Evolutionary conservation across 345 rosid species (phyloP), one percentile per base, ranked within the genome.

Genomic region (Brassica juncea): DNA sequence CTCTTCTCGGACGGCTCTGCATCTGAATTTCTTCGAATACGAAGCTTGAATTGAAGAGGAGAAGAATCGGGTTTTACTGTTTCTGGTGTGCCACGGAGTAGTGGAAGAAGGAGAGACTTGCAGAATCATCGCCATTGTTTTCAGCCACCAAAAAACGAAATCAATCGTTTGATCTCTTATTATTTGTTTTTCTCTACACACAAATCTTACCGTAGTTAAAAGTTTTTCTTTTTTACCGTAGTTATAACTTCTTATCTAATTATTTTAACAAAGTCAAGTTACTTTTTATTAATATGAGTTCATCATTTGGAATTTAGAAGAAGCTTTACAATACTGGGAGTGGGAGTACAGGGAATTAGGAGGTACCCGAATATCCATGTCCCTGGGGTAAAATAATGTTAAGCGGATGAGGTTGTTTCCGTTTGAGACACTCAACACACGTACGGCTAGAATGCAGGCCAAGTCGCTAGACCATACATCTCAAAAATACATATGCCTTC

Each of bases 1-100:
- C 72, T 91, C 85, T 37, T 92, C 88, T 68, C 84, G 78, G 70
- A 86, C 72, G 32, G 97, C 97, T 83, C 87, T 88, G 81, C 85
- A 79, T 66, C 64, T 80, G 79, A 87, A 85, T 79, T 73, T 77
- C 19, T 69, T 83, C 8, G 42, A 49, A 30, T 35, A 52, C 2
- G 81, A 31, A 74, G 63, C 37, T 76, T 66, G 49, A 44, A 64
- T 25, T 28, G 80, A 66, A 34, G 84, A 64, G 73, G 66, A 72
- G 57, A 55, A 70, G 73, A 0, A 70, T 80, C 83, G 74, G 75
- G 59, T 49, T 32, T 70, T 78, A 67, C 52, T 72, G 77, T 69
- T 75, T 74, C 8, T 81, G 19, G 67, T 71, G 69, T 54, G 67
- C 28, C 55, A 66, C 3, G 67, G 82, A 55, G 80, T 31, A 52